Percentiles rank a stretch among this genome's conserved stretches.
Evolutionary conservation across 1,284 basidiomycete genomes (phyloP).

Genomic region (Trichosporon sp.): DNA sequence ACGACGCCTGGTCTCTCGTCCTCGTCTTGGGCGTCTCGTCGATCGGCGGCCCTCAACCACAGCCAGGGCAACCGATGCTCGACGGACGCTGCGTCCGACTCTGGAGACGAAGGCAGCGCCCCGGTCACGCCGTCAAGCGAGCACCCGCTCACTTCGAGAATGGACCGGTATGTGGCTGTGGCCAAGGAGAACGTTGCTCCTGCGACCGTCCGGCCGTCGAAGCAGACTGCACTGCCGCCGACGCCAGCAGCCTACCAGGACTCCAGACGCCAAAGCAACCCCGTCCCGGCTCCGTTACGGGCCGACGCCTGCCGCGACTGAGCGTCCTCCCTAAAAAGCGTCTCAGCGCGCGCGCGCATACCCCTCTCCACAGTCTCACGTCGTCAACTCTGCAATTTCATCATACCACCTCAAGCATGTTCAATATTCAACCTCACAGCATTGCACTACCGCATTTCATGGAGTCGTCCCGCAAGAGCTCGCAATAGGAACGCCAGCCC

Average conservation of each 20-base stretch:
- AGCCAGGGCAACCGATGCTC: conserved; percentile 38
- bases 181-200: conserved; percentile 47
- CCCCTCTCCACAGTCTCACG: not conserved
- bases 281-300: conserved; percentile 14
- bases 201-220: conserved; percentile 18
- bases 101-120: conserved; percentile 48
- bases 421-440: conserved; percentile 13
- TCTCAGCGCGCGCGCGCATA: not conserved
- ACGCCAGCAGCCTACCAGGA: conserved; percentile 14
- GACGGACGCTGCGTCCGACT: conserved; percentile 40
- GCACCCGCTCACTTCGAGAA: conserved; percentile 33
- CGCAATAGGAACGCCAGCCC: conserved; percentile 1
- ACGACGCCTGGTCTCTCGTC: conserved; percentile 42
- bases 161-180: conserved; percentile 20
- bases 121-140: conserved; percentile 43
- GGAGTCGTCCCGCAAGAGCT: conserved; percentile 7
- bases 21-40: conserved; percentile 33
- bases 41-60: conserved; percentile 21
- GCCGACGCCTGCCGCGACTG: conserved; percentile 8
- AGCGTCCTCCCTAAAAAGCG: conserved; percentile 24
- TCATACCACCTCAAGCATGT: conserved; percentile 11
- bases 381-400: not conserved
- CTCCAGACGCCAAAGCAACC: conserved; percentile 24
- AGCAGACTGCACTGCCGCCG: conserved; percentile 1
- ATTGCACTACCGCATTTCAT: conserved; percentile 10